Percentiles rank a stretch among this genome's conserved stretches.
Conservation (phyloP, 345 rosid species). For the Citrus glauca region DNA sequence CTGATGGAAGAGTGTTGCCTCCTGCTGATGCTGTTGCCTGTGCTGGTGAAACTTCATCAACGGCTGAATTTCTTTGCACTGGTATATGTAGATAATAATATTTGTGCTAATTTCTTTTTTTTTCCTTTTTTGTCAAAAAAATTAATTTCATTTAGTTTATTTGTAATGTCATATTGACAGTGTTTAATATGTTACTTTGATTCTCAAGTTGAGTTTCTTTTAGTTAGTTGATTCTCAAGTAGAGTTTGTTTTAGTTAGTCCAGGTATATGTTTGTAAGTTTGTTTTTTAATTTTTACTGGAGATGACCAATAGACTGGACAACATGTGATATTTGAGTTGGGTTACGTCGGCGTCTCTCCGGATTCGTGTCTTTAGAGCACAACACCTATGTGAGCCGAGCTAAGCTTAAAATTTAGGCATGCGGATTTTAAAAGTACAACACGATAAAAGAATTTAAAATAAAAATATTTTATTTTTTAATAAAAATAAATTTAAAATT, state of each 20-base stretch:
- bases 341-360: too few relatives aligned
- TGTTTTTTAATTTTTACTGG: too few relatives aligned
- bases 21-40: constrained; percentile 33
- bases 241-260: too few relatives aligned
- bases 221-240: neutral
- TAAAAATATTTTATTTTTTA: too few relatives aligned
- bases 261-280: too few relatives aligned
- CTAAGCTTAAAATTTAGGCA: too few relatives aligned
- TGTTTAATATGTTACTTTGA: neutral
- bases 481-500: too few relatives aligned
- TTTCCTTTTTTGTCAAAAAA: neutral
- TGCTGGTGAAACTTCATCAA: constrained; percentile 26
- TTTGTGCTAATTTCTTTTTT: constrained; percentile 21
- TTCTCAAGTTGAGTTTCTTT: neutral
- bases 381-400: fast-evolving
- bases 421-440: too few relatives aligned
- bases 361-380: too few relatives aligned
- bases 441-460: fast-evolving
- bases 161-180: neutral
- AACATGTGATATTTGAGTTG: too few relatives aligned
- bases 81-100: constrained; percentile 56
- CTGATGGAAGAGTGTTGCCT: constrained; percentile 83
- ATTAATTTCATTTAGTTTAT: neutral
- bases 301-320: too few relatives aligned
- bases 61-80: constrained; percentile 50